Base-by-base conservation (phyloP, 768 basidiomycete species). In the Lactarius evosmus region DNA sequence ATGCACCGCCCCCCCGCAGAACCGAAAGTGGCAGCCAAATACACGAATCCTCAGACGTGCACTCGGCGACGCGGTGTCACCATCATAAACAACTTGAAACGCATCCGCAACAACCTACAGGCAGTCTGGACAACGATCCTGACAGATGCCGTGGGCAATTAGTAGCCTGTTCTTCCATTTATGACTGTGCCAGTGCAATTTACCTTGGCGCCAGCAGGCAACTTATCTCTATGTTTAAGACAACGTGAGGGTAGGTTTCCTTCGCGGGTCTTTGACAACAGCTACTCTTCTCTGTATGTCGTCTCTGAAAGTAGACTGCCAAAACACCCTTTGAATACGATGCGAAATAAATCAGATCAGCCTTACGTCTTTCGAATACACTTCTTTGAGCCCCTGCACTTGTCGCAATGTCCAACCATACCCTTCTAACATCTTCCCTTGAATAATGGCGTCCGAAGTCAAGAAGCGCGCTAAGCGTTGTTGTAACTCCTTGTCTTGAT, bases 201-300 rank as follows among this genome's bases (percentile, higher is more conserved):
- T 40, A 60, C 59, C 33, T 38, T 55, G 22, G 41, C 56, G 22
- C 51, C 53, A n/a, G 41, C 16, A 25, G 22, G 44, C 17, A 49
- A 49, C 51, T 17, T 30, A 64, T 36, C 25, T 29, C 14, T 29
- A 32, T 52, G 51, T 19, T 17, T 52, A 27, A 54, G 36, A 62
- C 32, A 33, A 65, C 19, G 56, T n/a, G 12, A 61, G 27, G 25
- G 63, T 60, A 25, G 62, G 56, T 36, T 66, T 67, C 56, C 60
- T 60, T 50, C 66, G 65, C n/a, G 66, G 66, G 40, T 67, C 66
- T 60, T 46, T 61, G 41, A 66, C 66, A 32, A 66, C 63, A 16
- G 57, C 56, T 7, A 67, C 50, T 19, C 59, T 67, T 49, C 59
- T 66, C 33, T 52, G 57, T 56, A 67, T 50, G 6, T 66, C 49